Percentiles rank a stretch among this genome's conserved stretches.
Evolutionary conservation across 2,329 filamentous ascomycete genomes (phyloP).

Genomic region (Aspergillus oerlinghausenensis): DNA sequence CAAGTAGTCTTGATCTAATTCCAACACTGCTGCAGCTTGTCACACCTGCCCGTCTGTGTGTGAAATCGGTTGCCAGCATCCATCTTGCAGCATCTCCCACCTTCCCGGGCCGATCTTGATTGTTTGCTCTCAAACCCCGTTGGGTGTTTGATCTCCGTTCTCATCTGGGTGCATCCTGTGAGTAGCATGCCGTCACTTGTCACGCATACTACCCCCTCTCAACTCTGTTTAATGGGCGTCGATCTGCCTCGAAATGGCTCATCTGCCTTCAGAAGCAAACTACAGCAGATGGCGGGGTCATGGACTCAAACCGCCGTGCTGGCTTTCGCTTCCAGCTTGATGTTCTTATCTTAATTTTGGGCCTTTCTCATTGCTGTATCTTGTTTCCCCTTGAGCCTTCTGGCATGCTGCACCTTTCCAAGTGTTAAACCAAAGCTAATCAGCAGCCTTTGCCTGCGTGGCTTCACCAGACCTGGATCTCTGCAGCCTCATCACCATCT

Average conservation of each 20-base stretch:
- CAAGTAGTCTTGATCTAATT: neutral
- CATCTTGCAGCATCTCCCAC: conserved; percentile 4
- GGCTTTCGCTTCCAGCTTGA: neutral
- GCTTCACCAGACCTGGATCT: conserved; percentile 4
- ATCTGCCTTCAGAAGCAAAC: neutral
- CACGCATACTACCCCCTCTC: neutral
- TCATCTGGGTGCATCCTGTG: neutral
- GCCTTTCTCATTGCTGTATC: neutral
- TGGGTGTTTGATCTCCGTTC: neutral
- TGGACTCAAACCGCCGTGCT: neutral
- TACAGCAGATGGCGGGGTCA: neutral
- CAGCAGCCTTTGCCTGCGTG: conserved; percentile 1
- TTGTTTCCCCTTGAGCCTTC: neutral
- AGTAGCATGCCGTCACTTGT: neutral
- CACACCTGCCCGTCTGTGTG: conserved; percentile 3
- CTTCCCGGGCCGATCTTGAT: neutral
- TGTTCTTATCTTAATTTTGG: neutral
- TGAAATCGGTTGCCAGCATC: conserved; percentile 11
- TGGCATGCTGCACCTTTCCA: neutral
- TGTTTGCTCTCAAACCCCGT: neutral
- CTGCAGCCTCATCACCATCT: conserved; percentile 5
- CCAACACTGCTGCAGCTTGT: conserved; percentile 4
- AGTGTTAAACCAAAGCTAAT: conserved; percentile 8
- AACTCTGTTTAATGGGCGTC: neutral
- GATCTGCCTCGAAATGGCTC: neutral